A percentile compares a stretch with the other conserved stretches of the same genome.
Evolutionary conservation across 2,329 filamentous ascomycete genomes (phyloP).

Genomic region (Diaporthe longicolla): DNA sequence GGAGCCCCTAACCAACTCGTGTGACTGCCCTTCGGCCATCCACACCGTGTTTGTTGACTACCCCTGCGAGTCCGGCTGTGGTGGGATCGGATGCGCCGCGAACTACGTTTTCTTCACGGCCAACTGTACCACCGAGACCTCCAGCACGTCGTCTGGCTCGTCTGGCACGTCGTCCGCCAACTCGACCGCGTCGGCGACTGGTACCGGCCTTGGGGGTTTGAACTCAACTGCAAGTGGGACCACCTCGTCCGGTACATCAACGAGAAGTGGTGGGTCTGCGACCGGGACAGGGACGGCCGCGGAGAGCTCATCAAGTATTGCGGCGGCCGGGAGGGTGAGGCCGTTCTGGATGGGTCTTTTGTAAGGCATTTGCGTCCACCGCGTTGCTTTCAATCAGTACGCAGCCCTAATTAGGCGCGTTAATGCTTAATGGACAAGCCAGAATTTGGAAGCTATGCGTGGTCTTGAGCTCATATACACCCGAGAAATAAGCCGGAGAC

Average conservation of each 20-base stretch:
- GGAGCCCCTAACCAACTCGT: slow-evolving; percentile 42
- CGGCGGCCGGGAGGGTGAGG: slow-evolving; percentile 32
- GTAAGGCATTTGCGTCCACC: not conserved
- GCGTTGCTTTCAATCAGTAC: too few species aligned
- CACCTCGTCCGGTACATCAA: slow-evolving; percentile 9
- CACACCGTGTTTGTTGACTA: slow-evolving; percentile 41
- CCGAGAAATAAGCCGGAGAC: not conserved
- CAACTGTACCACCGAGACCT: slow-evolving; percentile 28
- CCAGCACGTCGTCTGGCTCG: slow-evolving; percentile 6
- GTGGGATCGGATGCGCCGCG: slow-evolving; percentile 42
- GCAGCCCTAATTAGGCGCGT: too few species aligned
- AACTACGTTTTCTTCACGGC: slow-evolving; percentile 41
- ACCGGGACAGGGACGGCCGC: slow-evolving; percentile 29
- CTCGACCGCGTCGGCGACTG: slow-evolving; percentile 23
- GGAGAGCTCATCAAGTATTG: slow-evolving; percentile 27
- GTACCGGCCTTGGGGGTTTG: not conserved
- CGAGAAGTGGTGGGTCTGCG: slow-evolving; percentile 5
- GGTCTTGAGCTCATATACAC: not conserved
- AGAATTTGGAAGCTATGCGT: not conserved
- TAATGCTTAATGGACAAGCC: not conserved
- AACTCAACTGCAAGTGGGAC: slow-evolving; percentile 18
- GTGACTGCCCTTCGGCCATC: slow-evolving; percentile 43
- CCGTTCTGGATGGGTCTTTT: slow-evolving; percentile 36
- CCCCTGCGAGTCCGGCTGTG: slow-evolving; percentile 43
- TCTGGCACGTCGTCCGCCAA: not conserved